phyloP scores from a whole-genome alignment of 1,139 yeast species.

The Suhomyces panamericanus region DNA sequence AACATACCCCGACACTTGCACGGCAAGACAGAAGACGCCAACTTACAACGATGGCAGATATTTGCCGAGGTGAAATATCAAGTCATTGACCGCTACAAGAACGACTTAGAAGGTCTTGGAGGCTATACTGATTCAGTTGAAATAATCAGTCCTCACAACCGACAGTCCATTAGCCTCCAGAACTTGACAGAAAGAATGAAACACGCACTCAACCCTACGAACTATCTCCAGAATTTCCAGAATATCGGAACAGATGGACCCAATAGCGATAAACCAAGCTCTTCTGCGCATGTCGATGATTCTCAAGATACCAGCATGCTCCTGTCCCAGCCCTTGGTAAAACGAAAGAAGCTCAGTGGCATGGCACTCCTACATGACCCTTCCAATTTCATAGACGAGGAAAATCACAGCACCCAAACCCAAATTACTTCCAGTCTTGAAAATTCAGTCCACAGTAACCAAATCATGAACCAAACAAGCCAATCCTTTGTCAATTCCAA shows the following conservation, averaged over 20 bases:
- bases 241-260: not conserved
- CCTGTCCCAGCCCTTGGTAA: slow-evolving; percentile 2
- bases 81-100: not conserved
- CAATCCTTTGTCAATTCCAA: not conserved
- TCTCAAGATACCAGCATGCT: slow-evolving; percentile 4
- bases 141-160: not conserved
- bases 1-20: not conserved
- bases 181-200: not conserved
- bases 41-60: slow-evolving; percentile 16
- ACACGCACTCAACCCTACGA: not conserved
- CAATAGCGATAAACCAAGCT: not conserved
- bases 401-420: slow-evolving; percentile 1
- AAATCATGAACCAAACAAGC: slow-evolving; percentile 1
- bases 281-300: not conserved
- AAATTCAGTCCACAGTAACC: slow-evolving; percentile 4
- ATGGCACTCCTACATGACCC: slow-evolving; percentile 6
- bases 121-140: not conserved
- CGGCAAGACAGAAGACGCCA: slow-evolving; percentile 2
- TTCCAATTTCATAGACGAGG: not conserved
- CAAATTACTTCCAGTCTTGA: slow-evolving; percentile 2
- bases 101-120: not conserved
- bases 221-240: not conserved
- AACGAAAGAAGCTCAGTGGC: slow-evolving; percentile 6
- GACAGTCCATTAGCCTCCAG: not conserved
- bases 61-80: slow-evolving; percentile 15